Percentiles rank a stretch among this genome's conserved stretches.
phyloP scores from a whole-genome alignment of 768 basidiomycete species.

The Flagelloscypha sp. region DNA sequence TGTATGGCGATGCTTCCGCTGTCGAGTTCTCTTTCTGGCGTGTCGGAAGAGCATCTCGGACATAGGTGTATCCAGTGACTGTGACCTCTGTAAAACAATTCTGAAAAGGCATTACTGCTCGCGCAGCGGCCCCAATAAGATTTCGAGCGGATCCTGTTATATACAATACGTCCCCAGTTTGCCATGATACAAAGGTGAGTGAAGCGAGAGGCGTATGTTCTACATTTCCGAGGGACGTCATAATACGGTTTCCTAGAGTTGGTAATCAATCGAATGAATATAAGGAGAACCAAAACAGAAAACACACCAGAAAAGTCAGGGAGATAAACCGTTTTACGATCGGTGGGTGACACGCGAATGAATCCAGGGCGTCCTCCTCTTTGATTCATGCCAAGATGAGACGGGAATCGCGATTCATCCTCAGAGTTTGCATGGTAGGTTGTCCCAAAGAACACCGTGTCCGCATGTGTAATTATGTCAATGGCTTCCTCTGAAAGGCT shows the following conservation, averaged over 20 bases:
- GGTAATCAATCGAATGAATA: not conserved
- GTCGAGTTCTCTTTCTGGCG: constrained; percentile 30
- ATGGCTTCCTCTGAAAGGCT: constrained; percentile 44
- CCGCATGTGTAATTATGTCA: constrained; percentile 36
- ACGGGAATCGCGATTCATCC: constrained; percentile 36
- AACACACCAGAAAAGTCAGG: constrained; percentile 52
- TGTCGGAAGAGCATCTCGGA: constrained; percentile 46
- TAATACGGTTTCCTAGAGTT: constrained; percentile 45
- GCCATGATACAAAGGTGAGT: constrained; percentile 48
- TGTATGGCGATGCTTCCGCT: constrained; percentile 40
- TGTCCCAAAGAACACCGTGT: constrained; percentile 51
- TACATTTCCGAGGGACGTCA: constrained; percentile 59
- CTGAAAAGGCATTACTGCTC: constrained; percentile 42
- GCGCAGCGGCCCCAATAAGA: constrained; percentile 39
- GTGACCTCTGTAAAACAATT: constrained; percentile 39
- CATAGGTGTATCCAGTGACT: constrained; percentile 45
- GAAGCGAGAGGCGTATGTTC: constrained; percentile 48
- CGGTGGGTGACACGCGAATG: constrained; percentile 46
- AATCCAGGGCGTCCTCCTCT: constrained; percentile 59
- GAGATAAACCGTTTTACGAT: constrained; percentile 45
- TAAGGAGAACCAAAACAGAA: constrained; percentile 1
- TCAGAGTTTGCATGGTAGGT: constrained; percentile 32
- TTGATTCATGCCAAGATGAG: constrained; percentile 56
- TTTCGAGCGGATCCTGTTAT: constrained; percentile 50
- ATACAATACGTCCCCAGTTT: constrained; percentile 50